Evolutionary conservation across 805 yeast species (phyloP).

Genomic region (Komagataella populi): DNA sequence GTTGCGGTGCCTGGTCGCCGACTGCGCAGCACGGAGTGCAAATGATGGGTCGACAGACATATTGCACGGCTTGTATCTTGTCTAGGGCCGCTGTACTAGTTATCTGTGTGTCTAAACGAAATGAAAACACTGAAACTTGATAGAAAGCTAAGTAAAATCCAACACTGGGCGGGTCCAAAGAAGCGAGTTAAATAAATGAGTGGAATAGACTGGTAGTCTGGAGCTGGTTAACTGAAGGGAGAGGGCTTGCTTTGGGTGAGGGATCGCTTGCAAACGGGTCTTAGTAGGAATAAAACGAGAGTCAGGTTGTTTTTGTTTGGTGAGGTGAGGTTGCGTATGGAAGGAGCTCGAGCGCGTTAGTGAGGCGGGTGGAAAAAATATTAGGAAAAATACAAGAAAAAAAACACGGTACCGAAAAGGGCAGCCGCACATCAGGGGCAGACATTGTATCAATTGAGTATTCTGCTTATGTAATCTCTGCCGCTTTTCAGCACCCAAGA

Average conservation of each 20-base stretch:
- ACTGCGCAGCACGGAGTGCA: background rate
- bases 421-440: background rate
- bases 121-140: background rate
- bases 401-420: background rate
- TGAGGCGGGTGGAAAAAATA: too few relatives aligned
- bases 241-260: background rate
- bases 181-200: background rate
- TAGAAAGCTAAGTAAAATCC: background rate
- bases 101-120: background rate
- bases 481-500: too few relatives aligned
- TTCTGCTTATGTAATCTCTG: background rate
- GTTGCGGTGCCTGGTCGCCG: conserved; percentile 16
- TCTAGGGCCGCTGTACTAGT: background rate
- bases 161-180: background rate
- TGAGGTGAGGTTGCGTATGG: background rate
- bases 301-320: background rate
- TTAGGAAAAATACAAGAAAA: too few relatives aligned
- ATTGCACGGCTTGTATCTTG: background rate
- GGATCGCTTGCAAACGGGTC: background rate
- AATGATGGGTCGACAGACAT: background rate
- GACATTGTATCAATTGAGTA: background rate
- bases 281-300: background rate
- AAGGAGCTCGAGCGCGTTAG: background rate
- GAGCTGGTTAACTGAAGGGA: background rate
- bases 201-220: background rate